A percentile compares a stretch with the other conserved stretches of the same genome.
These are phyloP conservation scores for Cordyceps cateniannulata DNA, from an alignment of 2,329 filamentous ascomycete species.

Conservation along the genomic window DNA sequence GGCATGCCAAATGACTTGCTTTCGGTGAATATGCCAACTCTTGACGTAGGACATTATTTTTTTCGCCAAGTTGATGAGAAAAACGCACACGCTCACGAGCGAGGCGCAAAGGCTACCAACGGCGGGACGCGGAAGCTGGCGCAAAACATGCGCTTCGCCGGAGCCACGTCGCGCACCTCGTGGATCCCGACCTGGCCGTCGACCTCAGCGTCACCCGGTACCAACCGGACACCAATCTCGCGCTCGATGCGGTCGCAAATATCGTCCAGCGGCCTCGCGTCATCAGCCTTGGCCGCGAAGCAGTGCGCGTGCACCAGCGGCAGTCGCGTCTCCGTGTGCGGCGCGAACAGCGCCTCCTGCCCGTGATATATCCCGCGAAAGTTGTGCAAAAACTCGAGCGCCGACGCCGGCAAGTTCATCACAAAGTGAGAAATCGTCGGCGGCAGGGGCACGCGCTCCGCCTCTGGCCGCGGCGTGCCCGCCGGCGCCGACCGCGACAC, in stretches of 20 bases:
- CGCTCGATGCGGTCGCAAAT: conserved; percentile 34
- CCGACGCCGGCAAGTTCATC: conserved; percentile 93
- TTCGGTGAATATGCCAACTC: too few relatives aligned
- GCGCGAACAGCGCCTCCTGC: conserved; percentile 58
- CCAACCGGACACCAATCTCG: conserved; percentile 35
- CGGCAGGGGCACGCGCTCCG: conserved; percentile 51
- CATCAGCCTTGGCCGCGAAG: conserved; percentile 77
- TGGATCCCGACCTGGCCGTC: conserved; percentile 50
- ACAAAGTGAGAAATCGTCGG: conserved; percentile 84
- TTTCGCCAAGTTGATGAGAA: background rate
- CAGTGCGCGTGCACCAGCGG: conserved; percentile 92
- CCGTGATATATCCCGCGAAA: conserved; percentile 70
- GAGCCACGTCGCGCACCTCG: conserved; percentile 80
- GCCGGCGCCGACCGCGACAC: conserved; percentile 27
- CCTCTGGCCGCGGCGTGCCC: conserved; percentile 26
- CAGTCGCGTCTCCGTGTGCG: conserved; percentile 52
- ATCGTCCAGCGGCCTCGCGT: conserved; percentile 57
- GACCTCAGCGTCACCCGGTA: conserved; percentile 36
- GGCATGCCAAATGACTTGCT: too few relatives aligned
- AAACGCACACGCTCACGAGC: conserved; percentile 12
- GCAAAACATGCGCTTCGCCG: conserved; percentile 95
- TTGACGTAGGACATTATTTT: too few relatives aligned
- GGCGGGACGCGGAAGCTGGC: conserved; percentile 80
- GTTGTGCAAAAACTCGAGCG: conserved; percentile 70
- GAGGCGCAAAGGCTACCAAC: conserved; percentile 68